Conservation (phyloP, 2,329 filamentous ascomycete species). For the Colletotrichum sp. region DNA sequence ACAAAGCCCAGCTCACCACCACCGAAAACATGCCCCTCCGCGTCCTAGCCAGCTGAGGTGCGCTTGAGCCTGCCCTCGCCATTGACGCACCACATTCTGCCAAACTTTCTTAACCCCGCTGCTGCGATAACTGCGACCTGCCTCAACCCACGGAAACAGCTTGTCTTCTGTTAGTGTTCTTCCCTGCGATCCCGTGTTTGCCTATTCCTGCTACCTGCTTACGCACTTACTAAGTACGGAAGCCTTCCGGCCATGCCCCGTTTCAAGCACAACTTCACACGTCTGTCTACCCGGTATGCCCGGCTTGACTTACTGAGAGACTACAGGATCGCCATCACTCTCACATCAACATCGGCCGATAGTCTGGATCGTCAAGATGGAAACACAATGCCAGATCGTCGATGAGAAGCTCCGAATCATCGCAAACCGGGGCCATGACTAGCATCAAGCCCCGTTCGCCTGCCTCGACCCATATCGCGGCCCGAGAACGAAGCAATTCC, state of each 20-base stretch:
- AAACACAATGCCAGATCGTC: not conserved
- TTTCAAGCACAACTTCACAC: not conserved
- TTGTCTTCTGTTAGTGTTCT: not conserved
- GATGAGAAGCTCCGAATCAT: conserved; percentile 4
- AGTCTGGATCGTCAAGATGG: not conserved
- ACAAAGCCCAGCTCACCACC: not conserved
- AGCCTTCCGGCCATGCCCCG: not conserved
- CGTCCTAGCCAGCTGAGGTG: not conserved
- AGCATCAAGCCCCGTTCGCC: not conserved
- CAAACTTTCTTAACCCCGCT: not conserved
- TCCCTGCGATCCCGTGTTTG: not conserved
- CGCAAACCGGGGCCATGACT: not conserved
- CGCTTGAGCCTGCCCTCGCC: not conserved
- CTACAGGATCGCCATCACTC: not conserved
- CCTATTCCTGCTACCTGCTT: not conserved
- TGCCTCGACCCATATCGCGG: not conserved
- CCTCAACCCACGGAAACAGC: not conserved
- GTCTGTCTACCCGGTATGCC: not conserved
- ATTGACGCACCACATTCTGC: not conserved
- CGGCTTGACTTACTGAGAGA: not conserved
- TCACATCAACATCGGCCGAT: not conserved
- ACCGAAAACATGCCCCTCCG: not conserved
- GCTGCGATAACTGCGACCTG: not conserved
- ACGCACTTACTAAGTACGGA: not conserved
- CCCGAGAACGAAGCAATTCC: not conserved